Percentiles rank a stretch among this genome's conserved stretches.
Conservation (phyloP, 2,329 filamentous ascomycete genomes). For the Tolypocladium guangdongense region DNA sequence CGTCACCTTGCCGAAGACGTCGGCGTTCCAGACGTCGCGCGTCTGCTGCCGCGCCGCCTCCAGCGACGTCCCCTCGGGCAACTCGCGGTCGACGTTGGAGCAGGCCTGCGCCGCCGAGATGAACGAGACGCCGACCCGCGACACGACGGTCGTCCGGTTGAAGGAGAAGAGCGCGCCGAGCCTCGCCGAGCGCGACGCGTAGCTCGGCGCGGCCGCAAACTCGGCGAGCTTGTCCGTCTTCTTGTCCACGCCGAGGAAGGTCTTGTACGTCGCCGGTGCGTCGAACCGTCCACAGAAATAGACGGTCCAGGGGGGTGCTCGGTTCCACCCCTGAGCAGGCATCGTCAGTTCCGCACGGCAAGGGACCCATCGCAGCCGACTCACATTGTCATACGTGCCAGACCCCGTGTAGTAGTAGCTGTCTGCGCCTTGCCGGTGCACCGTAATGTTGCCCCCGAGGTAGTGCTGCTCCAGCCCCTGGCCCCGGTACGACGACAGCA, state of each 20-base stretch:
- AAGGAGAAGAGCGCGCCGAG: constrained; percentile 47
- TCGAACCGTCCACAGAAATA: constrained; percentile 55
- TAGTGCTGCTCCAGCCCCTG: constrained; percentile 52
- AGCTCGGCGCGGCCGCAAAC: constrained; percentile 19
- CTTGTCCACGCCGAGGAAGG: constrained; percentile 28
- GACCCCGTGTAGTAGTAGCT: constrained; percentile 42
- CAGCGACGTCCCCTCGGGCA: constrained; percentile 33
- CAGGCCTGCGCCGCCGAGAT: constrained; percentile 53
- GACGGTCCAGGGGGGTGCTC: constrained; percentile 49
- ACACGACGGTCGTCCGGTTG: constrained; percentile 31
- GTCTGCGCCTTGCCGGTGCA: constrained; percentile 30
- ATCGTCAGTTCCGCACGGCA: background rate
- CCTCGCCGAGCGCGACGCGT: constrained; percentile 24
- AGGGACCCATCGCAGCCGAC: constrained; percentile 4
- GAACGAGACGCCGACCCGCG: constrained; percentile 57
- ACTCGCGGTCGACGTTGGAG: constrained; percentile 43
- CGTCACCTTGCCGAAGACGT: constrained; percentile 53
- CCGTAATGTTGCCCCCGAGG: constrained; percentile 44
- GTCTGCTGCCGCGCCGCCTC: constrained; percentile 33
- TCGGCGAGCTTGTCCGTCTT: constrained; percentile 17
- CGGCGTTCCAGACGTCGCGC: constrained; percentile 45
- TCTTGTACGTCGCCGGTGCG: constrained; percentile 29
- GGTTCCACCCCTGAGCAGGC: constrained; percentile 46
- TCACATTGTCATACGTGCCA: constrained; percentile 51
- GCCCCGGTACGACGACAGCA: constrained; percentile 50